Evolutionary conservation across 1,284 basidiomycete species (phyloP).

Genomic region (Cystobasidium sp.): DNA sequence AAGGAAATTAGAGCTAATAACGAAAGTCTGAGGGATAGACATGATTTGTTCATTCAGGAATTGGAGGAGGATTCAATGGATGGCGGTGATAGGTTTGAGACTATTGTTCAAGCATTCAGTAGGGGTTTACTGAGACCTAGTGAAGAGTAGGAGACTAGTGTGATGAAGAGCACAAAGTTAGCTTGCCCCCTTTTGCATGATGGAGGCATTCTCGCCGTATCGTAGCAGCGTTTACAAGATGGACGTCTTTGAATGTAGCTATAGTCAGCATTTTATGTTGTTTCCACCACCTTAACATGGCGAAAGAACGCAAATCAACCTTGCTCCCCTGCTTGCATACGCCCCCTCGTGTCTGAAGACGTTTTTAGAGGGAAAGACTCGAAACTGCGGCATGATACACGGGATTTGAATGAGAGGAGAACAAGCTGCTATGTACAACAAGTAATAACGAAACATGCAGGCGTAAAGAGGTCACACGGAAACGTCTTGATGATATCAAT

Average conservation of each 20-base stretch:
- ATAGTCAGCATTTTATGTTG: not conserved
- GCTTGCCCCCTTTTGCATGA: no score
- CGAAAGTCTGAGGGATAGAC: slow-evolving; percentile 76
- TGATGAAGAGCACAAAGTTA: not conserved
- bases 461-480: no score
- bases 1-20: slow-evolving; percentile 85
- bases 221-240: no score
- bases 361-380: not conserved
- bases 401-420: not conserved
- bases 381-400: slow-evolving; percentile 10
- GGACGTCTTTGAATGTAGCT: not conserved
- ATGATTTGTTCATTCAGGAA: slow-evolving; percentile 84
- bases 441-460: no score
- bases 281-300: not conserved
- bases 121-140: slow-evolving; percentile 64
- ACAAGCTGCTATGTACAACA: not conserved
- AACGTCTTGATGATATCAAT: no score
- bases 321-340: no score
- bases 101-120: slow-evolving; percentile 79
- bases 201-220: no score
- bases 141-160: slow-evolving; percentile 1
- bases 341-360: not conserved
- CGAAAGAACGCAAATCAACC: no score
- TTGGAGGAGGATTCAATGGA: slow-evolving; percentile 65
- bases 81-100: slow-evolving; percentile 69